Conservation (phyloP, 495 filamentous ascomycete genomes). For the Aeminium ludgeri region DNA sequence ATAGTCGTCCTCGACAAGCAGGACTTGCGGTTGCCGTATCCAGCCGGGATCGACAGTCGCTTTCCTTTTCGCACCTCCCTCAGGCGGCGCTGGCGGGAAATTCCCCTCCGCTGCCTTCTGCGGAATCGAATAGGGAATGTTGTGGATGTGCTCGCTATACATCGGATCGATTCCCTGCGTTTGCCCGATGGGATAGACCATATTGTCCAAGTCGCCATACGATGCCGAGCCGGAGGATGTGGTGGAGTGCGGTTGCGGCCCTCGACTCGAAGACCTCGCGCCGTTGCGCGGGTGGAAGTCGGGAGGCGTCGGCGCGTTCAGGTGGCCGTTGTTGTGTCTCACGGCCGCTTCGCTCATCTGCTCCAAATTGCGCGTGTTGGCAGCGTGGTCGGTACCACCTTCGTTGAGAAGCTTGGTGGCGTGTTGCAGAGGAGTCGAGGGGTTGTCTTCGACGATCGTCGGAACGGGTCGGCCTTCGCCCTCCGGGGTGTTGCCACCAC, state of each 20-base stretch:
- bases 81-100: constrained; percentile 17
- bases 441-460: constrained; percentile 43
- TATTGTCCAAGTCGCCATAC: constrained; percentile 52
- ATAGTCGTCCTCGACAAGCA: constrained; percentile 89
- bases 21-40: constrained; percentile 65
- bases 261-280: constrained; percentile 20
- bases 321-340: no score
- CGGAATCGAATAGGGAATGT: constrained; percentile 69
- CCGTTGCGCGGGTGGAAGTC: constrained; percentile 21
- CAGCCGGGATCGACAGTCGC: constrained; percentile 58
- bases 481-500: constrained; percentile 13
- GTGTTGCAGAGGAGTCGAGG: constrained; percentile 67
- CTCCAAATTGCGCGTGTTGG: constrained; percentile 60
- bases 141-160: constrained; percentile 83
- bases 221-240: constrained; percentile 34
- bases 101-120: constrained; percentile 35
- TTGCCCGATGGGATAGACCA: constrained; percentile 81
- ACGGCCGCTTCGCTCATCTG: constrained; percentile 58
- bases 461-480: constrained; percentile 2
- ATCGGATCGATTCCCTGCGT: constrained; percentile 87
- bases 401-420: constrained; percentile 77
- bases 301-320: constrained; percentile 29
- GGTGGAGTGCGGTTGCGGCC: constrained; percentile 32
- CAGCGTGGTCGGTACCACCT: constrained; percentile 59
- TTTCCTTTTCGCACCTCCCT: constrained; percentile 50